phyloP scores from a whole-genome alignment of 2,329 filamentous ascomycete genomes.

The Metarhizium album region DNA sequence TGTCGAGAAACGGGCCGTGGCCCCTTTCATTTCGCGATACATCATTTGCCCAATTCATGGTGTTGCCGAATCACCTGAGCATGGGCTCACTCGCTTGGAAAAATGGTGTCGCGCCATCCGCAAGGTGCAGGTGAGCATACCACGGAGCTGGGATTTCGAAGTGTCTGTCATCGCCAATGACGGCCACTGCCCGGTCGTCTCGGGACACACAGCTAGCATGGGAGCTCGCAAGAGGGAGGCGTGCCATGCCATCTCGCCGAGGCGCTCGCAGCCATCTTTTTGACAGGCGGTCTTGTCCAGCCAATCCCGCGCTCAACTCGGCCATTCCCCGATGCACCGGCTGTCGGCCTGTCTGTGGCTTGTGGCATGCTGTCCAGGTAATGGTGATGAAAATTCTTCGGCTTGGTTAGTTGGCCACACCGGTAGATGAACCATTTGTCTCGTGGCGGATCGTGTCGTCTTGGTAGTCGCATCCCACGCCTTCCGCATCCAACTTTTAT shows the following conservation, averaged over 20 bases:
- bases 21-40: neutral
- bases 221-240: neutral
- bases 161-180: neutral
- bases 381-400: neutral
- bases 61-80: neutral
- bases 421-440: neutral
- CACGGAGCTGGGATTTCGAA: neutral
- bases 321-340: neutral
- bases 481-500: neutral
- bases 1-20: neutral
- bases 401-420: neutral
- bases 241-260: neutral
- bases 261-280: neutral
- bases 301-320: neutral
- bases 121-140: neutral
- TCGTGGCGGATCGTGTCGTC: neutral
- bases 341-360: neutral
- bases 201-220: neutral
- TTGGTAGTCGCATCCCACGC: neutral
- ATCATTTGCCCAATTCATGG: neutral
- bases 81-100: neutral
- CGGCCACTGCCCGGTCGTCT: neutral
- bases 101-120: slow-evolving; percentile 1
- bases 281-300: neutral
- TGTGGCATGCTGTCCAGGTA: neutral